Conservation (phyloP, 768 basidiomycete species). For the Antrodiella citrinella region DNA sequence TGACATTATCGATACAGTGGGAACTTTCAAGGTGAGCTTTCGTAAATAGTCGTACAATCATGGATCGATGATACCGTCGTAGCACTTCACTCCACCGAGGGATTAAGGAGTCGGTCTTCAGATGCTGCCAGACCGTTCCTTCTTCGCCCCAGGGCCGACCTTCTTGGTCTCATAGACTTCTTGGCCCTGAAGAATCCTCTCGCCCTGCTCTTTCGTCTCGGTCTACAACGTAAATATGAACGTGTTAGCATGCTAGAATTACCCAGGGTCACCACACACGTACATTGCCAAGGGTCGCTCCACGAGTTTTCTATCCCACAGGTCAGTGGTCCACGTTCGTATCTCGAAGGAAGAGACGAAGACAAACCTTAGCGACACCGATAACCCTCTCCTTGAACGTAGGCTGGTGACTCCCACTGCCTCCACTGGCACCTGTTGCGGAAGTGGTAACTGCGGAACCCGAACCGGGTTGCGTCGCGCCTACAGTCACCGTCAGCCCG, state of each 20-base stretch:
- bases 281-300: conserved; percentile 5
- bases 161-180: conserved; percentile 12
- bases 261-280: not conserved
- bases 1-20: too few relatives aligned
- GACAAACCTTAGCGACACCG: conserved; percentile 10
- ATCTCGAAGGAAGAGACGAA: not conserved
- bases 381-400: conserved; percentile 11
- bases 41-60: too few relatives aligned
- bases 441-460: conserved; percentile 6
- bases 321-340: too few relatives aligned
- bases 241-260: not conserved
- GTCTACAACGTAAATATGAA: conserved; percentile 1
- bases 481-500: not conserved
- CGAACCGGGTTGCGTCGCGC: conserved; percentile 9
- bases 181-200: conserved; percentile 8
- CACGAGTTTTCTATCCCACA: conserved; percentile 10
- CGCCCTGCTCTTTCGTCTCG: conserved; percentile 10
- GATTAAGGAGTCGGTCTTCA: not conserved
- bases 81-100: not conserved
- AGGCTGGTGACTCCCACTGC: not conserved
- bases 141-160: conserved; percentile 7
- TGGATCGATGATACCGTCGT: too few relatives aligned
- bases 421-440: not conserved
- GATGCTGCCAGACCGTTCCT: not conserved
- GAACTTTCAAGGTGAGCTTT: too few relatives aligned